Evolutionary conservation across 306 rosid species (phyloP).

Genomic region (Cucurbita maxima): DNA sequence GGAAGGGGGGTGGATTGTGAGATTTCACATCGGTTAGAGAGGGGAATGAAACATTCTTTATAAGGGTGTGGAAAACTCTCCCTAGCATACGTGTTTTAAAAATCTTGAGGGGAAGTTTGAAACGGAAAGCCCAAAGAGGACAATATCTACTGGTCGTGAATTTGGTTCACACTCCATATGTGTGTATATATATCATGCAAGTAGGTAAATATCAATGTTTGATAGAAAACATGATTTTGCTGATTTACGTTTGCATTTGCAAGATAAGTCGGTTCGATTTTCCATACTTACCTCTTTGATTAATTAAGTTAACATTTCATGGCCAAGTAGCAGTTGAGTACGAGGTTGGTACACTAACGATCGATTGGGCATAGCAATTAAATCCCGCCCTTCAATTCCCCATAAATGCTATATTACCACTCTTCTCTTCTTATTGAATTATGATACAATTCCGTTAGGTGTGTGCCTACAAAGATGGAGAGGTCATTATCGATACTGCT

Average conservation of each 20-base stretch:
- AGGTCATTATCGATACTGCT: constrained; percentile 88
- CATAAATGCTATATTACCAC: neutral
- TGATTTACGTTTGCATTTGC: neutral
- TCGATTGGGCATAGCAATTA: neutral
- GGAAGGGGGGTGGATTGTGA: too few species aligned
- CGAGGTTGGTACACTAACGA: neutral
- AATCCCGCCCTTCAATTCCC: neutral
- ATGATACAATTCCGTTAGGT: constrained; percentile 30
- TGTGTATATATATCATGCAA: neutral
- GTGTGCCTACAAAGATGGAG: constrained; percentile 96
- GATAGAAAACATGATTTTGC: neutral
- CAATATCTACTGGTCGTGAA: too few species aligned
- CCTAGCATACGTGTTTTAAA: too few species aligned
- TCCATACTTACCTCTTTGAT: neutral
- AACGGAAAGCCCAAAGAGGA: too few species aligned
- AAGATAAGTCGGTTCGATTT: neutral
- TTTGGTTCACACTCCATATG: neutral
- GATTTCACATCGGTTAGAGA: too few species aligned
- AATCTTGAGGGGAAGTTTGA: too few species aligned
- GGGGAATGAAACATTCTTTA: too few species aligned
- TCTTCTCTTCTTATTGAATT: constrained; percentile 10
- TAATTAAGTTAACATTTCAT: neutral
- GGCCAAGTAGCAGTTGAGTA: neutral
- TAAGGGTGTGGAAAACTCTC: too few species aligned
- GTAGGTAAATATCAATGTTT: neutral